A percentile compares a stretch with the other conserved stretches of the same genome.
Conservation (phyloP, 176 grass and related monocot genomes). For the barley (Hordeum vulgare) region MorexV3_pseudomolecules_assembly NC_058522.1:514545577-514546076, state of each 20-base stretch:
- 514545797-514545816: constrained; percentile 66
- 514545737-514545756: constrained; percentile 32
- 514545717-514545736: constrained; percentile 60
- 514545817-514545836: constrained; percentile 91
- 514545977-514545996: constrained; percentile 68
- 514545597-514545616: constrained; percentile 60
- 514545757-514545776: constrained; percentile 95
- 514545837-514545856: constrained; percentile 33
- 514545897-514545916: constrained; percentile 80
- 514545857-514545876: constrained; percentile 74
- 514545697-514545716: constrained; percentile 43
- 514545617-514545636: constrained; percentile 70
- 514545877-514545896: constrained; percentile 56
- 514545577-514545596: constrained; percentile 95
- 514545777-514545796: constrained; percentile 59
- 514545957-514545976: constrained; percentile 66
- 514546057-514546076: constrained; percentile 88
- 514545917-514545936: constrained; percentile 75
- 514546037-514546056: constrained; percentile 94
- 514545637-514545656: constrained; percentile 67
- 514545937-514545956: constrained; percentile 53
- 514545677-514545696: constrained; percentile 79
- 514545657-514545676: constrained; percentile 92
- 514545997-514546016: constrained; percentile 48
- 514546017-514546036: constrained; percentile 76